Percentiles rank a stretch among this genome's conserved stretches.
Conservation (phyloP, 139 green algal species). For the Nannochloris sp. region DNA sequence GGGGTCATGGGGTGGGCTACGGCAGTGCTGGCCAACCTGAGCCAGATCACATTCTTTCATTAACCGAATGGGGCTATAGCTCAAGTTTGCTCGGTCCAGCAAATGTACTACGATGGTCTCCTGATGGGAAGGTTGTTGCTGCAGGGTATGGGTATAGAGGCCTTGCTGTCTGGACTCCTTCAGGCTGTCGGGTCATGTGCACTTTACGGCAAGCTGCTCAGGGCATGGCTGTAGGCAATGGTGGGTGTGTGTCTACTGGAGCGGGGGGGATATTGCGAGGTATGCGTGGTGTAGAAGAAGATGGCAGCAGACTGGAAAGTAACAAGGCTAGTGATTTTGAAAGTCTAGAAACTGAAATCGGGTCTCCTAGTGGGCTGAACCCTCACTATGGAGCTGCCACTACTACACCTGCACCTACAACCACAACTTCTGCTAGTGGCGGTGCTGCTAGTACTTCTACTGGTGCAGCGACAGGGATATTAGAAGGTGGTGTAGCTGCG, state of each 20-base stretch:
- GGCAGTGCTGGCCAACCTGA: conserved; percentile 4
- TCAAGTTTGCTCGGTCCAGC: conserved; percentile 34
- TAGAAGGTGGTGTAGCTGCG: conserved; percentile 40
- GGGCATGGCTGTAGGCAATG: neutral
- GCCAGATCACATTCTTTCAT: conserved; percentile 46
- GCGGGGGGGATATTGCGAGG: no score
- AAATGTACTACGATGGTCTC: conserved; percentile 55
- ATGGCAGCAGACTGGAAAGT: no score
- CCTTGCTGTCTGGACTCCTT: conserved; percentile 65
- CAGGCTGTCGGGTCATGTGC: conserved; percentile 74
- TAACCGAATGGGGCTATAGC: conserved; percentile 61
- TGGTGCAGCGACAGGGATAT: neutral
- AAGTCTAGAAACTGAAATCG: no score
- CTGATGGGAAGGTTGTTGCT: conserved; percentile 48
- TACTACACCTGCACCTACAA: no score
- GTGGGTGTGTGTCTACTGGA: no score
- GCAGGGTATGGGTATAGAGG: conserved; percentile 60
- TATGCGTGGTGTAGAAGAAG: no score
- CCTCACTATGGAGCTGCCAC: no score
- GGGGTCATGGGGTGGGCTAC: conserved; percentile 8
- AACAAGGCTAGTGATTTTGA: no score
- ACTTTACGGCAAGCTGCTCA: conserved; percentile 45
- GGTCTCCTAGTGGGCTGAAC: neutral
- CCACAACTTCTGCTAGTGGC: no score
- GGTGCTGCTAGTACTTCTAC: no score